Conservation (phyloP, 2,329 filamentous ascomycete genomes). For the Periconia macrospinosa region DNA sequence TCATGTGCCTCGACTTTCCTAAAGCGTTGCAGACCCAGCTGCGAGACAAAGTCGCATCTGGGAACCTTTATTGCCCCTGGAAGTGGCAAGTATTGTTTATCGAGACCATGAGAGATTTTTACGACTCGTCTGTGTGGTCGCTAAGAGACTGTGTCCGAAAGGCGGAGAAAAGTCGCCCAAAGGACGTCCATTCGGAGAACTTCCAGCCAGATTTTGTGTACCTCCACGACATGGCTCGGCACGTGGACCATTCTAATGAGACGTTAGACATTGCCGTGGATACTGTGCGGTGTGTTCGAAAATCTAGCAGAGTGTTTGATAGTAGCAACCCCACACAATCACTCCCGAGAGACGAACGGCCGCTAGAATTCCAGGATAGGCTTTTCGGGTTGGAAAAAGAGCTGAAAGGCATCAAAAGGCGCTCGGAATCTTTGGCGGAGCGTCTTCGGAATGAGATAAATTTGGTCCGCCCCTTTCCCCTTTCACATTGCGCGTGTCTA, state of each 20-base stretch:
- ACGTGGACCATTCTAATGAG: conserved; percentile 8
- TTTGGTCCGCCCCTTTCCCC: neutral
- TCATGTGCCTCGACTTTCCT: conserved; percentile 2
- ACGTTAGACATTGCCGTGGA: conserved; percentile 9
- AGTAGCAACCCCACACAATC: neutral
- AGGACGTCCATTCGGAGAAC: neutral
- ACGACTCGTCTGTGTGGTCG: conserved; percentile 9
- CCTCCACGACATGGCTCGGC: conserved; percentile 6
- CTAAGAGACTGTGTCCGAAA: conserved; percentile 7
- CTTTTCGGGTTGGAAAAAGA: neutral
- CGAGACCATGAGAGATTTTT: conserved; percentile 4
- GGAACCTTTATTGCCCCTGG: neutral
- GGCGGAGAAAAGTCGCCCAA: conserved; percentile 3
- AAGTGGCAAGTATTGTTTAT: neutral
- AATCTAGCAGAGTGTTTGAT: neutral
- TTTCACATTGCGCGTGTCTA: neutral
- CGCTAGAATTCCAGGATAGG: neutral
- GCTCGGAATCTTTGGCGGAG: conserved; percentile 3
- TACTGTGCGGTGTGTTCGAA: conserved; percentile 2
- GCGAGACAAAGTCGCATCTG: neutral
- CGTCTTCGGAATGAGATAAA: conserved; percentile 8
- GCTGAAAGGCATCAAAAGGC: conserved; percentile 1
- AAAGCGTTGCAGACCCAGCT: neutral
- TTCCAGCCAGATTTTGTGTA: conserved; percentile 1
- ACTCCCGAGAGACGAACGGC: neutral